These are phyloP conservation scores for Beta lomatogona DNA, from an alignment of 179 eudicot species.

Conservation along the genomic window DNA sequence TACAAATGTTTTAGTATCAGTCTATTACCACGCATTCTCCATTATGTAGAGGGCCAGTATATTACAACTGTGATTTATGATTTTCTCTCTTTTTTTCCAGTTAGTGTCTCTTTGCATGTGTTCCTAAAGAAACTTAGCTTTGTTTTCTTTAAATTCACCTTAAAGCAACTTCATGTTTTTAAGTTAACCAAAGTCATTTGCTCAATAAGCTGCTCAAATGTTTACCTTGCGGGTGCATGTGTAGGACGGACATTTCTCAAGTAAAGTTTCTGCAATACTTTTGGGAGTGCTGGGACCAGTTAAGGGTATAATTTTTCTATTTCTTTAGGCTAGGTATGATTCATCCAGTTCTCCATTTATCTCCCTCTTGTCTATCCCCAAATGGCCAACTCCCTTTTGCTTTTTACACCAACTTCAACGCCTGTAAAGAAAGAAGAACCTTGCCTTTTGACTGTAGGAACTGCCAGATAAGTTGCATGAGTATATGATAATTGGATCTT, in stretches of 20 bases:
- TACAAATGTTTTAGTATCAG: too few relatives aligned
- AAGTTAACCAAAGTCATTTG: neutral
- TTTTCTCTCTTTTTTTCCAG: neutral
- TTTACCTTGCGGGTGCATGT: conserved; percentile 19
- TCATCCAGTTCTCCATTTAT: neutral
- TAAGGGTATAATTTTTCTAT: conserved; percentile 50
- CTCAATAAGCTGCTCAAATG: neutral
- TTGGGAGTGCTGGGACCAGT: conserved; percentile 85
- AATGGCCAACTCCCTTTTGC: neutral
- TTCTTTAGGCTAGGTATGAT: neutral
- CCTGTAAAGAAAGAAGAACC: neutral
- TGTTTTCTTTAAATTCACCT: neutral
- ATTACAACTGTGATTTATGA: neutral
- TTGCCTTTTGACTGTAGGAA: neutral
- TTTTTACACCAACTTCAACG: neutral
- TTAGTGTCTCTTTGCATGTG: neutral
- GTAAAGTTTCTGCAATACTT: conserved; percentile 68
- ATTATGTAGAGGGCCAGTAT: neutral
- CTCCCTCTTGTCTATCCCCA: neutral
- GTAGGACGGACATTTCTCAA: conserved; percentile 71
- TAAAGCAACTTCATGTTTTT: neutral
- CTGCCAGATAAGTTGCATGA: neutral
- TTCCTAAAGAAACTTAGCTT: neutral
- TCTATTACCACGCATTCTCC: neutral
- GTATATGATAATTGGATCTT: neutral